Evolutionary conservation across 2,329 filamentous ascomycete genomes (phyloP).

Genomic region (Colletotrichum gloeosporioides): DNA sequence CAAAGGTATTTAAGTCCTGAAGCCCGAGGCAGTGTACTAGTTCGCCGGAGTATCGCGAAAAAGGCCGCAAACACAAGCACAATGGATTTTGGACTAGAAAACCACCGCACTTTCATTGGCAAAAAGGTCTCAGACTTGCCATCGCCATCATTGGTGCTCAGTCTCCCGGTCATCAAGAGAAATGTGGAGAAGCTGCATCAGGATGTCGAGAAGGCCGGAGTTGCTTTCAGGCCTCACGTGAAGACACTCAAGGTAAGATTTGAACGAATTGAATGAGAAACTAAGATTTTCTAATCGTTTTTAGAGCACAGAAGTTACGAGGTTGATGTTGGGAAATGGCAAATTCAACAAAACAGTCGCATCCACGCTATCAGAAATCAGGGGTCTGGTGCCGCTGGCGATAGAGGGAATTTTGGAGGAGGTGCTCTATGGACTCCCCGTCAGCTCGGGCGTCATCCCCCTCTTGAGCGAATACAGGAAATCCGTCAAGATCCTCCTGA

Average conservation of each 20-base stretch:
- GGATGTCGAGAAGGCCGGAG: conserved; percentile 42
- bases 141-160: conserved; percentile 43
- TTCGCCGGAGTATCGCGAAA: background rate
- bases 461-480: conserved; percentile 32
- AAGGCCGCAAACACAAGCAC: background rate
- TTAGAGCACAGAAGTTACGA: conserved; percentile 40
- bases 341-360: conserved; percentile 41
- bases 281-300: background rate
- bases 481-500: conserved; percentile 36
- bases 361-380: conserved; percentile 45
- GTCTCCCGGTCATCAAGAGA: conserved; percentile 38
- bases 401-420: conserved; percentile 45
- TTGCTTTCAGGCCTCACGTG: conserved; percentile 47
- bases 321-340: conserved; percentile 45
- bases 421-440: conserved; percentile 44
- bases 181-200: conserved; percentile 40
- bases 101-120: conserved; percentile 40
- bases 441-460: conserved; percentile 37
- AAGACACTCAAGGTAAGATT: conserved; percentile 46
- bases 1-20: background rate
- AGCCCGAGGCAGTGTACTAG: background rate
- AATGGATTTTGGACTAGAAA: conserved; percentile 35
- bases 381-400: conserved; percentile 41
- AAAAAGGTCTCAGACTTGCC: conserved; percentile 37
- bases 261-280: fast-evolving